Percentiles rank a stretch among this genome's conserved stretches.
Evolutionary conservation across 2,329 filamentous ascomycete species (phyloP).

Genomic region (Fusarium sp.): DNA sequence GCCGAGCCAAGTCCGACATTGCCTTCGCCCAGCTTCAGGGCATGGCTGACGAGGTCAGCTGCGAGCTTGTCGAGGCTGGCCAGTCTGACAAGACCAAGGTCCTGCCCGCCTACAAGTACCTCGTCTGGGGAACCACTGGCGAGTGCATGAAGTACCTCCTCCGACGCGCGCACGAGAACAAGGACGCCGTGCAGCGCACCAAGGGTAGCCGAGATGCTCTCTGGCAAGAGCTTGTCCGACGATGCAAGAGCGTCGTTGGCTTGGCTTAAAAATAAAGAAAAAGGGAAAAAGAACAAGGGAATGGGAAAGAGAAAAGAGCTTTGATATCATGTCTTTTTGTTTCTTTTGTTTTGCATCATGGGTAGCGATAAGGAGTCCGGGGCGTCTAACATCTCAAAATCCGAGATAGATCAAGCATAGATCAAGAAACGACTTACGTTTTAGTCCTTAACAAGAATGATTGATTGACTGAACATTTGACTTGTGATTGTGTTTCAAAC

Average conservation of each 20-base stretch:
- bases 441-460: slow-evolving; percentile 28
- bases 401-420: slow-evolving; percentile 47
- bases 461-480: slow-evolving; percentile 3
- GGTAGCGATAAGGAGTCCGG: slow-evolving; percentile 49
- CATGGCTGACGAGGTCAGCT: slow-evolving; percentile 95
- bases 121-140: slow-evolving; percentile 77
- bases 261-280: slow-evolving; percentile 46
- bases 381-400: slow-evolving; percentile 45
- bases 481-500: slow-evolving; percentile 43
- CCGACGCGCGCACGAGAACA: slow-evolving; percentile 74
- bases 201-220: slow-evolving; percentile 72
- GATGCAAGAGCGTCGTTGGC: slow-evolving; percentile 61
- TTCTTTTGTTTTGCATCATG: slow-evolving; percentile 48
- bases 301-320: slow-evolving; percentile 32
- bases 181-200: slow-evolving; percentile 75
- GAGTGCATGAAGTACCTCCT: slow-evolving; percentile 91
- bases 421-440: slow-evolving; percentile 49
- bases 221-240: slow-evolving; percentile 70
- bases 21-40: slow-evolving; percentile 82
- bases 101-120: slow-evolving; percentile 77
- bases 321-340: slow-evolving; percentile 43
- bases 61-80: slow-evolving; percentile 64
- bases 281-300: slow-evolving; percentile 8
- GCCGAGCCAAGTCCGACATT: slow-evolving; percentile 56
- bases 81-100: slow-evolving; percentile 48